These are phyloP conservation scores for Hypoxylon trugodes DNA, from an alignment of 495 filamentous ascomycete genomes.

Conservation along the genomic window DNA sequence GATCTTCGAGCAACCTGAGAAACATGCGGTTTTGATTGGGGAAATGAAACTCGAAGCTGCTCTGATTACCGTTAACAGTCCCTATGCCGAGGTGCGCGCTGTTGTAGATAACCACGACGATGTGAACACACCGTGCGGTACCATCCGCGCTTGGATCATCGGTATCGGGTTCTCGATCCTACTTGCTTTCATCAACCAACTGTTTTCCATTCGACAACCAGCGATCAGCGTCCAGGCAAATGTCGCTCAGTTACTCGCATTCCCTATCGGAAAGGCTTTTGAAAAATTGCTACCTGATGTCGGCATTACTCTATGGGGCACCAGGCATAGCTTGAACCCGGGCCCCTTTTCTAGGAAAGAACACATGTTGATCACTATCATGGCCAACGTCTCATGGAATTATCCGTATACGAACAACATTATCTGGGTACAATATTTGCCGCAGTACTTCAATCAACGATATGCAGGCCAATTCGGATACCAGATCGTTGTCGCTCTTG, in stretches of 20 bases:
- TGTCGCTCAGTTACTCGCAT: slow-evolving; percentile 53
- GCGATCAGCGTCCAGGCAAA: slow-evolving; percentile 46
- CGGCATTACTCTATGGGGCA: slow-evolving; percentile 50
- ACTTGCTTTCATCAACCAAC: slow-evolving; percentile 54
- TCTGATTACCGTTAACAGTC: slow-evolving; percentile 54
- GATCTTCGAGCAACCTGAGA: slow-evolving; percentile 48
- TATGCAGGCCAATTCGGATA: slow-evolving; percentile 50
- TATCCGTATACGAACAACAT: slow-evolving; percentile 53
- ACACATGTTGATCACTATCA: slow-evolving; percentile 61
- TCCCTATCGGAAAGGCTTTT: slow-evolving; percentile 48
- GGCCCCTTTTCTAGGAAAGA: slow-evolving; percentile 62
- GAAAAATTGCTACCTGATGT: slow-evolving; percentile 48
- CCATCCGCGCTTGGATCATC: slow-evolving; percentile 52
- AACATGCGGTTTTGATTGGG: slow-evolving; percentile 46
- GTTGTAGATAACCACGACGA: slow-evolving; percentile 60
- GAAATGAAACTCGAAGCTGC: slow-evolving; percentile 56
- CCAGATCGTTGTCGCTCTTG: slow-evolving; percentile 54
- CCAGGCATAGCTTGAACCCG: slow-evolving; percentile 53
- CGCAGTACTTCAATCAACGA: slow-evolving; percentile 51
- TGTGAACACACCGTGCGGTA: slow-evolving; percentile 46
- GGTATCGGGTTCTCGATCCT: slow-evolving; percentile 48
- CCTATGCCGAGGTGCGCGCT: slow-evolving; percentile 60
- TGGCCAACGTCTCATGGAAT: slow-evolving; percentile 50
- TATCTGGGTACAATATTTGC: slow-evolving; percentile 56
- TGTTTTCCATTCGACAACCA: slow-evolving; percentile 53